A percentile compares a stretch with the other conserved stretches of the same genome.
phyloP scores from a whole-genome alignment of 306 rosid genomes.

The Mucuna pruriens region DNA sequence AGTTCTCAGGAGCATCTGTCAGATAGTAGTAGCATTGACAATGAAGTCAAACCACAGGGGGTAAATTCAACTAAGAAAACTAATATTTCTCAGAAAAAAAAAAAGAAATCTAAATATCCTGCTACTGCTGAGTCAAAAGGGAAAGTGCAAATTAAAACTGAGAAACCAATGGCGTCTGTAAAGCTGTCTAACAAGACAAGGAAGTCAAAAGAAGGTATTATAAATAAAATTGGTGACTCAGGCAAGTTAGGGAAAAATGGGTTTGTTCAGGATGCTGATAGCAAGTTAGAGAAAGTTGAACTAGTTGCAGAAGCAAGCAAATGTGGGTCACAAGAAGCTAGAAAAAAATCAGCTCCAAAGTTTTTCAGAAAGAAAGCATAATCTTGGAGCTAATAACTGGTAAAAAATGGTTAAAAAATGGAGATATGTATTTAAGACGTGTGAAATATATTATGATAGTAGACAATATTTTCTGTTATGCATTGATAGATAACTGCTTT shows the following conservation, averaged over 20 bases:
- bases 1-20: constrained; percentile 27
- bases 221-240: not conserved
- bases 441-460: not conserved
- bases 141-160: constrained; percentile 26
- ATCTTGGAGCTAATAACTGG: constrained; percentile 2
- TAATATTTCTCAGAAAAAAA: constrained; percentile 14
- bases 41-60: constrained; percentile 28
- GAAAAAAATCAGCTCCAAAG: constrained; percentile 39
- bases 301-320: constrained; percentile 17
- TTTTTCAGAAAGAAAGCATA: constrained; percentile 46
- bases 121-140: constrained; percentile 14
- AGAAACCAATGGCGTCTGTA: constrained; percentile 20
- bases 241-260: constrained; percentile 25
- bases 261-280: not conserved
- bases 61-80: constrained; percentile 17
- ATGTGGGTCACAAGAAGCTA: not conserved
- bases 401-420: not conserved
- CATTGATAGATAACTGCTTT: not conserved
- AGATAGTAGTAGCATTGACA: constrained; percentile 30
- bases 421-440: not conserved
- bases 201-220: not conserved
- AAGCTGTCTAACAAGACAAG: constrained; percentile 22
- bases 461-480: not conserved
- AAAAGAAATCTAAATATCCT: constrained; percentile 23
- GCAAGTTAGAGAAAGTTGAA: constrained; percentile 34